These are phyloP conservation scores for Physcomitrellopsis africana DNA, from an alignment of 225 moss, liverwort and hornwort genomes.

Conservation along the genomic window DNA sequence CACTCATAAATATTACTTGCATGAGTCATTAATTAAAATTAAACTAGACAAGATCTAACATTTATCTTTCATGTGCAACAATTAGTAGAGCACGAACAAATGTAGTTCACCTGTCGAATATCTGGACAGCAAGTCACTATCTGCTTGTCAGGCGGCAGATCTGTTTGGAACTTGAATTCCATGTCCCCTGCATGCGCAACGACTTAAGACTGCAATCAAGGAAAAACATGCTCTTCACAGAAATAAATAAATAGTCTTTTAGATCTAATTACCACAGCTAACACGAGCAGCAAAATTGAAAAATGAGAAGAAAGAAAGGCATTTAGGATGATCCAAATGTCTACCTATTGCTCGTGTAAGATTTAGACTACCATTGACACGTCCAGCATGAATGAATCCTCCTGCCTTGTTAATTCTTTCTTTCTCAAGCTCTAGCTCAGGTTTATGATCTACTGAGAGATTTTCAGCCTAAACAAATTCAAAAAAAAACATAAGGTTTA, in stretches of 20 bases:
- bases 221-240: neutral
- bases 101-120: constrained; percentile 41
- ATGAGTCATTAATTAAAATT: neutral
- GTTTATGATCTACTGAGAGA: constrained; percentile 64
- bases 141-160: constrained; percentile 61
- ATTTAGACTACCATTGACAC: constrained; percentile 65
- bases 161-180: constrained; percentile 52
- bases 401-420: constrained; percentile 48
- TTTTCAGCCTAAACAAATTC: constrained; percentile 45
- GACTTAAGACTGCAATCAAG: constrained; percentile 18
- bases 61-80: neutral
- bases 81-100: constrained; percentile 6
- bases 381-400: constrained; percentile 57
- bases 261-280: no score
- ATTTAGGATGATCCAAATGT: constrained; percentile 19
- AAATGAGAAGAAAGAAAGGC: constrained; percentile 2
- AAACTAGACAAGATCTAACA: neutral
- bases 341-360: constrained; percentile 71
- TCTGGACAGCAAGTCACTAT: constrained; percentile 69
- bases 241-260: neutral
- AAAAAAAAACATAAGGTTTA: constrained; percentile 19
- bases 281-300: neutral
- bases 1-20: neutral
- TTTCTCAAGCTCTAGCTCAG: constrained; percentile 54
- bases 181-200: constrained; percentile 55